Evolutionary conservation across 106 monocot species (phyloP).

Genomic region (Dendrobium nobile): DNA sequence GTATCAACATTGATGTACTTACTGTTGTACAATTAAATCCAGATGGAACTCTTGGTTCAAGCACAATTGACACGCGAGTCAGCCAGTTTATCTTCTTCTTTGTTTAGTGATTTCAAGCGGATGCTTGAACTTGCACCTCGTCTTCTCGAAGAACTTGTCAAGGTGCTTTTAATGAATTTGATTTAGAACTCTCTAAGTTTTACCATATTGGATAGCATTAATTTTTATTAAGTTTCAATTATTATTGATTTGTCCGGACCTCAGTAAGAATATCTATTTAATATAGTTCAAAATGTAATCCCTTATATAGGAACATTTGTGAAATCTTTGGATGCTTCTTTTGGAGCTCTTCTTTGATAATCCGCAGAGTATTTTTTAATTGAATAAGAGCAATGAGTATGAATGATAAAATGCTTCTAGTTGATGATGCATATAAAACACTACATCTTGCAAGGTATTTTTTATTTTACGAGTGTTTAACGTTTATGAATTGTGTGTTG

Average conservation of each 20-base stretch:
- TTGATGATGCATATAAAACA: neutral
- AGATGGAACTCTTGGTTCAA: constrained; percentile 82
- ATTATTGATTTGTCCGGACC: neutral
- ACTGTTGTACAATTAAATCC: constrained; percentile 4
- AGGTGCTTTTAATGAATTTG: constrained; percentile 27
- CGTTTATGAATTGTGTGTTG: neutral
- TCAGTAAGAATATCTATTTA: too few species aligned
- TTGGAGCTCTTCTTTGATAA: neutral
- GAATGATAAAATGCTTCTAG: neutral
- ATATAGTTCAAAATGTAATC: neutral
- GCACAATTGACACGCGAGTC: constrained; percentile 70
- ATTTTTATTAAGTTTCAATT: neutral
- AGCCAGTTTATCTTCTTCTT: constrained; percentile 30
- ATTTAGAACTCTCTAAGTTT: neutral
- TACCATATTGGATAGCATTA: neutral
- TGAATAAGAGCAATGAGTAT: neutral
- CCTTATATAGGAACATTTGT: neutral
- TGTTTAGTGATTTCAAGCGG: constrained; percentile 61
- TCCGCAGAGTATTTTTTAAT: neutral
- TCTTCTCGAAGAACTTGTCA: constrained; percentile 76
- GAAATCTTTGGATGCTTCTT: neutral
- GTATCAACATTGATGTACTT: neutral
- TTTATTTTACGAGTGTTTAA: neutral
- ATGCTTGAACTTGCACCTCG: constrained; percentile 85
- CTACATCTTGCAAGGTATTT: neutral